Conservation (phyloP, 306 rosid genomes). For the Vigna unguiculata region DNA sequence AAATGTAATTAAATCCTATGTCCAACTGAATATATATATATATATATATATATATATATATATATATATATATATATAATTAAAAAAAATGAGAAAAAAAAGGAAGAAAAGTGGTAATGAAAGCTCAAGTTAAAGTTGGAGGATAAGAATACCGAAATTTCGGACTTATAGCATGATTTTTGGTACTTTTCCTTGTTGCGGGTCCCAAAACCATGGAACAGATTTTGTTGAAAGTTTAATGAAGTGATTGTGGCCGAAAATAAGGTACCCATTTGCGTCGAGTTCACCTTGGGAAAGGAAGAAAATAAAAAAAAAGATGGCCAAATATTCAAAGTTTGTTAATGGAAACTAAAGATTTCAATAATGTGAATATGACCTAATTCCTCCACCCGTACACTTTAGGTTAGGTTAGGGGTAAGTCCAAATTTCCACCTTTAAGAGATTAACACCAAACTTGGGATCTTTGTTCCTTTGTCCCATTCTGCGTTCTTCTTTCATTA, state of each 20-base stretch:
- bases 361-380: not conserved
- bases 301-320: not conserved
- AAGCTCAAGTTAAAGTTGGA: not conserved
- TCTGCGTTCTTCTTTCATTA: not conserved
- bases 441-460: not conserved
- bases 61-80: no score
- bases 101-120: no score
- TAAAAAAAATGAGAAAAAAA: no score
- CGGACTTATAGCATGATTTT: not conserved
- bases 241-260: not conserved
- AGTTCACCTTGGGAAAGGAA: not conserved
- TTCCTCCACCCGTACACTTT: not conserved
- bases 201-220: not conserved
- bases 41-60: no score
- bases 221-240: not conserved
- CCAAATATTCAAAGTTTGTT: not conserved
- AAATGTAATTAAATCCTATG: no score
- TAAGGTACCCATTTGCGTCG: not conserved
- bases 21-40: no score
- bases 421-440: not conserved
- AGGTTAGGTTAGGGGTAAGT: slow-evolving; percentile 1
- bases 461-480: not conserved
- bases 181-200: not conserved
- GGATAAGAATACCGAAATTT: slow-evolving; percentile 5
- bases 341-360: not conserved